Evolutionary conservation across 805 yeast species (phyloP).

Genomic region (Metschnikowia amazonensis): DNA sequence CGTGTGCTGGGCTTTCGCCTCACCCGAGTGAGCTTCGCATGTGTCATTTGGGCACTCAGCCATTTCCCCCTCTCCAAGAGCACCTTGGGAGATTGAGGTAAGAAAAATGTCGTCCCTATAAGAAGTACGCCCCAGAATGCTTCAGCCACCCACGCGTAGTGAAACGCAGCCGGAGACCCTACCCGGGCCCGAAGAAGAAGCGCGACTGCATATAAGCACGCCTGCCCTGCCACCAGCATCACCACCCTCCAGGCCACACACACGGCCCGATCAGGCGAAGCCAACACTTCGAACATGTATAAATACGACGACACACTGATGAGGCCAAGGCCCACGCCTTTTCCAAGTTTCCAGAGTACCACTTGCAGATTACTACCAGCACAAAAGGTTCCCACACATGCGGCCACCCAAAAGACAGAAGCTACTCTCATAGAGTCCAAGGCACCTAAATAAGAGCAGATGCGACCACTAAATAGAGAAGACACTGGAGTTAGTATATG

Average conservation of each 20-base stretch:
- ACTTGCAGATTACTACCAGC: constrained; percentile 25
- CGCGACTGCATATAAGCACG: constrained; percentile 6
- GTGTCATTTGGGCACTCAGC: constrained; percentile 8
- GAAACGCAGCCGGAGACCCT: constrained; percentile 8
- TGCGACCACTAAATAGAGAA: constrained; percentile 27
- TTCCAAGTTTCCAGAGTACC: constrained; percentile 27
- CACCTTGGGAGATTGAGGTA: constrained; percentile 15
- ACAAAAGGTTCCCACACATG: constrained; percentile 22
- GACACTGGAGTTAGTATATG: constrained; percentile 25
- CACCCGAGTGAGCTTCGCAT: constrained; percentile 5
- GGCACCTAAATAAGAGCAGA: constrained; percentile 29
- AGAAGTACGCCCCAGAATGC: constrained; percentile 10
- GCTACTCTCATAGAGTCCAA: constrained; percentile 23
- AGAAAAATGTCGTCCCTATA: constrained; percentile 6
- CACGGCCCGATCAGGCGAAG: constrained; percentile 23
- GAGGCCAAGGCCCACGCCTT: constrained; percentile 33
- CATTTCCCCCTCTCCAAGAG: constrained; percentile 12
- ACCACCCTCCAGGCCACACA: constrained; percentile 9
- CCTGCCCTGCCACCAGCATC: constrained; percentile 8
- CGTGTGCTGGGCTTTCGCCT: background rate
- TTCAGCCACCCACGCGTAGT: constrained; percentile 13
- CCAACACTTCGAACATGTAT: constrained; percentile 28
- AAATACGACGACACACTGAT: constrained; percentile 30
- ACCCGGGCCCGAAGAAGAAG: constrained; percentile 1
- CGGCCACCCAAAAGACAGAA: constrained; percentile 27